Base-by-base conservation (phyloP, 352 stramenopile species). In the Globisporangium parvum region DNA sequence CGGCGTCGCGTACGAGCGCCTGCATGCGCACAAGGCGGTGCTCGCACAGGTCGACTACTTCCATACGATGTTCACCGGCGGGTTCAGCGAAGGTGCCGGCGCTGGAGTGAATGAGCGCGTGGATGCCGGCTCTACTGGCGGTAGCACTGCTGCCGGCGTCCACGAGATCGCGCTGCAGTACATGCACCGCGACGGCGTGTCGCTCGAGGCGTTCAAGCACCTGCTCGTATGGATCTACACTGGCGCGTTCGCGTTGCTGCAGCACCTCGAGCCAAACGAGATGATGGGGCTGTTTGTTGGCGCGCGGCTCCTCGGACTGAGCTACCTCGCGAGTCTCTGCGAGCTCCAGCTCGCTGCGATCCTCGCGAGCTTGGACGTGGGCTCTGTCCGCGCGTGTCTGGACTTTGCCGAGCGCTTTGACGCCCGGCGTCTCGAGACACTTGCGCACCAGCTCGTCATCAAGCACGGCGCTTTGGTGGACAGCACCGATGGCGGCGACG, bases 21-120 rank as follows among this genome's bases (percentile, higher is more conserved):
- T 92, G 21, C 76, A 73, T 5, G 82, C 76, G 12, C 82, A 93
- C 57, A 87, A 87, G 59, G 78, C 75, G 20, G 66, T 93, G 31
- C 69, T 93, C 14, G 77, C 75, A 0, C 76, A 90, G 50, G 78
- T 90, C n/a, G 66, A 84, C 18, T 93, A 93, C 64, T 93, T 91
- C 60, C 78, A 74, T 39, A 84, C 75, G 9, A 89, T 93, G 80
- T 88, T 93, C 51, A 77, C 78, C 4, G 82, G 80, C n/a, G 76
- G 82, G 17, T 93, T 93, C 45, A 82, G 77, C 40, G 80, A 93
- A 73, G 78, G 75, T n/a, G 62, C 65, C 11, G 52, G 52, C 5
- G 23, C 42, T 0, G 46, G 10, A 15, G 24, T 23, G 12, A 28
- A 20, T 9, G 18, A 44, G 14, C 14, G 5, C 5, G 23, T 6